Conservation (phyloP, 2,329 filamentous ascomycete genomes). For the Diaporthe caulivora region DNA sequence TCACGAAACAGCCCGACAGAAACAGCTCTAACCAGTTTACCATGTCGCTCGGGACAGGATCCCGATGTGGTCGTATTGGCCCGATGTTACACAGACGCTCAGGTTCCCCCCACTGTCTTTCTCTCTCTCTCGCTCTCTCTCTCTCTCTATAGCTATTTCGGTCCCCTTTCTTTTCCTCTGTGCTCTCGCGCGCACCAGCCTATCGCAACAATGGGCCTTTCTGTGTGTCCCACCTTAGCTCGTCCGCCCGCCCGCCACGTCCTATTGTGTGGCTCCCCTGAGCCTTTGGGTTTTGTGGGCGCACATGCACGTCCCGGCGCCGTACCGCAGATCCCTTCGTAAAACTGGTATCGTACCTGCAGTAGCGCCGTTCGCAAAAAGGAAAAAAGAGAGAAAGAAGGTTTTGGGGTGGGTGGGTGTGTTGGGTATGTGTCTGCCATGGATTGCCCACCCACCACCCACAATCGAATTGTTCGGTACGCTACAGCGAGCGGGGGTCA, state of each 20-base stretch:
- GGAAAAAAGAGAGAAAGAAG: background rate
- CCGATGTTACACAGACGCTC: slow-evolving; percentile 21
- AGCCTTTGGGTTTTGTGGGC: background rate
- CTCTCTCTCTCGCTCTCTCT: background rate
- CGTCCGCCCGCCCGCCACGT: slow-evolving; percentile 6
- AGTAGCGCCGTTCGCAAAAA: slow-evolving; percentile 33
- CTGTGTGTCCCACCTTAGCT: background rate
- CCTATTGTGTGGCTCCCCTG: background rate
- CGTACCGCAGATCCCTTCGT: slow-evolving; percentile 30
- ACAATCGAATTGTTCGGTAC: background rate
- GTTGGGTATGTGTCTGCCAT: background rate
- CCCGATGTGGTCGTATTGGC: slow-evolving; percentile 22
- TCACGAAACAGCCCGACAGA: slow-evolving; percentile 6
- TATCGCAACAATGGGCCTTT: slow-evolving; percentile 15
- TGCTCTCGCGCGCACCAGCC: background rate
- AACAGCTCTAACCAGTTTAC: slow-evolving; percentile 1
- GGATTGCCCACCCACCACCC: background rate
- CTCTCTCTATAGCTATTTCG: too few relatives aligned
- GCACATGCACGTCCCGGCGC: slow-evolving; percentile 23
- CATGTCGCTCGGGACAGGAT: slow-evolving; percentile 7
- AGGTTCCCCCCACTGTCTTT: background rate
- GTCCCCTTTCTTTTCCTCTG: background rate
- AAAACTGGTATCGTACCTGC: slow-evolving; percentile 35
- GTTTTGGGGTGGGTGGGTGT: slow-evolving; percentile 2
- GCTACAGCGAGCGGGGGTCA: too few relatives aligned